A percentile compares a stretch with the other conserved stretches of the same genome.
These are phyloP conservation scores for Leccinum fuscescens DNA, from an alignment of 1,284 basidiomycete species.

Conservation along the genomic window DNA sequence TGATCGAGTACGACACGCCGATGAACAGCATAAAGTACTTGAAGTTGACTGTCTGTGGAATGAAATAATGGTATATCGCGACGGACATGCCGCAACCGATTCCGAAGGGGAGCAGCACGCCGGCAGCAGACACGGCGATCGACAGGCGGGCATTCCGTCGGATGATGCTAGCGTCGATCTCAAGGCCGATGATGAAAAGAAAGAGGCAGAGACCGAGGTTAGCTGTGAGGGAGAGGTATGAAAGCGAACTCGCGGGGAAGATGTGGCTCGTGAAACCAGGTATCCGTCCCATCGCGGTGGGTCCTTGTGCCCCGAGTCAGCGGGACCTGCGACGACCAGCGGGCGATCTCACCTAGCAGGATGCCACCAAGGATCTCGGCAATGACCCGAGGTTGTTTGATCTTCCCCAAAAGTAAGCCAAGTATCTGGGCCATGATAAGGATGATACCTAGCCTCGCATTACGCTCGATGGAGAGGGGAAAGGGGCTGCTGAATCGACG, in stretches of 20 bases:
- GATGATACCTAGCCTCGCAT: constrained; percentile 37
- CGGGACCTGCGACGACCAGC: background rate
- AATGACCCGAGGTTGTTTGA: constrained; percentile 86
- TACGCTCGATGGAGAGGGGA: background rate
- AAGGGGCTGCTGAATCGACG: constrained; percentile 24
- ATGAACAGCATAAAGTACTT: constrained; percentile 94
- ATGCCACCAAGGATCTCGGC: constrained; percentile 89
- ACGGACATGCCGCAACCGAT: constrained; percentile 82
- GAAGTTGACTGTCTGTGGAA: constrained; percentile 61
- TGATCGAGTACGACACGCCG: constrained; percentile 90
- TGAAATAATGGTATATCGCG: constrained; percentile 80
- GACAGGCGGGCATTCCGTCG: constrained; percentile 48
- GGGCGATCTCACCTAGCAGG: constrained; percentile 55
- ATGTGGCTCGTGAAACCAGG: constrained; percentile 81
- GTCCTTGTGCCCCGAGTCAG: constrained; percentile 41
- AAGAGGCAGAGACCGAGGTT: constrained; percentile 93
- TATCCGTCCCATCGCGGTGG: constrained; percentile 74
- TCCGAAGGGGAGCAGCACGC: constrained; percentile 78
- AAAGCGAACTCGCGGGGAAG: constrained; percentile 70
- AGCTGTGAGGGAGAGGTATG: constrained; percentile 87
- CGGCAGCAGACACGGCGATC: constrained; percentile 51
- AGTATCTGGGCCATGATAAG: constrained; percentile 79
- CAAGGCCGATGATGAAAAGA: constrained; percentile 88
- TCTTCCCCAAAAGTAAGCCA: constrained; percentile 63
- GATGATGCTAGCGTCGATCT: constrained; percentile 79